Percentiles rank a stretch among this genome's conserved stretches.
Evolutionary conservation across 371 early-diverging fungal species (phyloP).

Genomic region (Nematocida ausubeli): DNA sequence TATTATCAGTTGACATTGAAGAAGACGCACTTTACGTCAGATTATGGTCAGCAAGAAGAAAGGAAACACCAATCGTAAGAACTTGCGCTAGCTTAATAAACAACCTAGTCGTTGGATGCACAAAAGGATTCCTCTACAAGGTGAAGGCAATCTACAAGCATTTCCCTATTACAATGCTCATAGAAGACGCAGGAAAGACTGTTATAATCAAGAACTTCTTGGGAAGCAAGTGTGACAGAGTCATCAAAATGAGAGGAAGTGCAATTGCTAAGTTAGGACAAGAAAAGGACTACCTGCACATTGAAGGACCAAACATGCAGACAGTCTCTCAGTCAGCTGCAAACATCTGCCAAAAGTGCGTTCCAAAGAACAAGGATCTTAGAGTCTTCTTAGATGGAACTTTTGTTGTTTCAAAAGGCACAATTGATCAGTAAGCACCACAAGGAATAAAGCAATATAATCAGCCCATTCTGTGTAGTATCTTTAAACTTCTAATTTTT

Average conservation of each 20-base stretch:
- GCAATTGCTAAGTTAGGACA: conserved; percentile 74
- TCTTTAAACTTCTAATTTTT: too few species aligned
- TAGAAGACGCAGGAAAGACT: conserved; percentile 74
- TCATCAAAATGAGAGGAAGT: conserved; percentile 82
- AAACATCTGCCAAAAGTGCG: conserved; percentile 77
- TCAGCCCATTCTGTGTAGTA: too few species aligned
- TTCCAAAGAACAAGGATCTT: conserved; percentile 86
- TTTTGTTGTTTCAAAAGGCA: conserved; percentile 63
- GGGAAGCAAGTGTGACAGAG: conserved; percentile 89
- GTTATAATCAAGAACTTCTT: conserved; percentile 93
- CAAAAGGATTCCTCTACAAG: conserved; percentile 96
- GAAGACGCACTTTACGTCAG: conserved; percentile 73
- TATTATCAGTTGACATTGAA: conserved; percentile 79
- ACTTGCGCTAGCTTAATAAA: conserved; percentile 88
- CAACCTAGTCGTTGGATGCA: conserved; percentile 96
- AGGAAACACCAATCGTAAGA: conserved; percentile 93
- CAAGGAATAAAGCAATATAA: conserved; percentile 13
- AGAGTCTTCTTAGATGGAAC: conserved; percentile 98
- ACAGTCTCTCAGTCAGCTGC: conserved; percentile 92
- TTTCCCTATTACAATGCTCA: conserved; percentile 96
- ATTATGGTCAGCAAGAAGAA: conserved; percentile 92
- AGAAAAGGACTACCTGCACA: conserved; percentile 89
- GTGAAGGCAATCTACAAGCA: conserved; percentile 98
- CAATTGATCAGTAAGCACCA: conserved; percentile 46
- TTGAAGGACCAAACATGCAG: conserved; percentile 89